Percentiles rank a stretch among this genome's conserved stretches.
These are phyloP conservation scores for Penicillium sp. DNA, from an alignment of 2,329 filamentous ascomycete species.

Conservation along the genomic window DNA sequence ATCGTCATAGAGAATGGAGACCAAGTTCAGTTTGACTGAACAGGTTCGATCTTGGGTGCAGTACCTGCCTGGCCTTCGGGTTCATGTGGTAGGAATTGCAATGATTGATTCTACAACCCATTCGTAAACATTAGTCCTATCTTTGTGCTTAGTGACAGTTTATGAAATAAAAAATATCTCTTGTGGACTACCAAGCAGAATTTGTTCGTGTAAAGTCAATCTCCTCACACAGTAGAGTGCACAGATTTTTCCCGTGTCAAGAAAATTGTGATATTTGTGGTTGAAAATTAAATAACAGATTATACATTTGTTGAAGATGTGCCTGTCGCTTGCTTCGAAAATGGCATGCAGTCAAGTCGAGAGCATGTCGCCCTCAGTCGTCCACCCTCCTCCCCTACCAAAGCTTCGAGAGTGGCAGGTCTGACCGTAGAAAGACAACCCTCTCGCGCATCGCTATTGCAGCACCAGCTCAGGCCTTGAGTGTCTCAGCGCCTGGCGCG, in stretches of 20 bases:
- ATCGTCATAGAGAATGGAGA: constrained; percentile 55
- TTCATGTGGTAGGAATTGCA: constrained; percentile 50
- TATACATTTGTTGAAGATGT: constrained; percentile 4
- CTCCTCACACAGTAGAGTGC: no score
- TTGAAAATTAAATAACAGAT: neutral
- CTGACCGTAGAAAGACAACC: no score
- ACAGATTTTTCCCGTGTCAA: no score
- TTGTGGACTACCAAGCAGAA: no score
- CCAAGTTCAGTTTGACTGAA: constrained; percentile 29
- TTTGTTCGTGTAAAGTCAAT: no score
- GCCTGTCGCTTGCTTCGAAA: neutral
- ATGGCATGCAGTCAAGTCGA: no score
- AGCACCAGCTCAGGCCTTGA: constrained; percentile 15
- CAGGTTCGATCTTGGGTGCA: constrained; percentile 54
- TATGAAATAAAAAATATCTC: no score
- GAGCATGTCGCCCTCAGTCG: no score
- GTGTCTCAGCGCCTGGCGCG: constrained; percentile 17
- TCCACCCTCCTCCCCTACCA: no score
- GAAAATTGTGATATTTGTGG: neutral
- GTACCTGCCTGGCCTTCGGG: constrained; percentile 42
- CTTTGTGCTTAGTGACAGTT: no score
- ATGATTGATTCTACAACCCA: constrained; percentile 52
- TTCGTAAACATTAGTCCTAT: neutral
- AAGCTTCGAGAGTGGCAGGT: no score
- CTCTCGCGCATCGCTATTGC: neutral